phyloP scores from a whole-genome alignment of 2,329 filamentous ascomycete species.

The Raffaelea deltoideospora region DNA sequence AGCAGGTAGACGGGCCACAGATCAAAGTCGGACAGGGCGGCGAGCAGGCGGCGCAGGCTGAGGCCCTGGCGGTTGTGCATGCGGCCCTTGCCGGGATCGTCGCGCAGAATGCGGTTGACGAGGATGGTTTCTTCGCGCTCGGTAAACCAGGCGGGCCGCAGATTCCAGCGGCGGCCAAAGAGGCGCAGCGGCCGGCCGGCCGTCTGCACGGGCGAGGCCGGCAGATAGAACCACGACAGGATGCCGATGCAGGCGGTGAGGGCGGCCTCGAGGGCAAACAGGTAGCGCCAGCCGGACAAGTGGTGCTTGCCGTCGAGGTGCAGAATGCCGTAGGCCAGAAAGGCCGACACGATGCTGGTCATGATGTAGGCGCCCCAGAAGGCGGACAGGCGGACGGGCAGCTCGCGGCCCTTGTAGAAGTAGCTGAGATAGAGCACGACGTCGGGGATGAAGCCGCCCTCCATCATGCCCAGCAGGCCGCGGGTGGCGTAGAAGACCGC shows the following conservation, averaged over 20 bases:
- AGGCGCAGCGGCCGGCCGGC: constrained; percentile 16
- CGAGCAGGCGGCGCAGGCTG: constrained; percentile 19
- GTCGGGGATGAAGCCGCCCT: constrained; percentile 11
- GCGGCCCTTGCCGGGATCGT: constrained; percentile 41
- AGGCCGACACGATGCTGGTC: constrained; percentile 17
- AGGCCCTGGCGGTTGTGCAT: constrained; percentile 44
- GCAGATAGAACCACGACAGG: constrained; percentile 31
- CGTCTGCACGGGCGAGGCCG: constrained; percentile 24
- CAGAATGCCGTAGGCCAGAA: constrained; percentile 20
- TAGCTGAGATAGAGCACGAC: constrained; percentile 18
- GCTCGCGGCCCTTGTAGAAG: constrained; percentile 17
- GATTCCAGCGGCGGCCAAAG: constrained; percentile 9
- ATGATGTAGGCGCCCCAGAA: constrained; percentile 17
- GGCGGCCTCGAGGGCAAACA: constrained; percentile 37
- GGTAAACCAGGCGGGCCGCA: constrained; percentile 38
- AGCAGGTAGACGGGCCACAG: constrained; percentile 9
- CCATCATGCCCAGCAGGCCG: constrained; percentile 13
- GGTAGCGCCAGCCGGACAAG: constrained; percentile 24
- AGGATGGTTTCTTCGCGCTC: constrained; percentile 41
- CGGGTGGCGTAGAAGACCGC: constrained; percentile 14
- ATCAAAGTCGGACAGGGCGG: constrained; percentile 6
- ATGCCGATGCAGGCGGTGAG: constrained; percentile 27
- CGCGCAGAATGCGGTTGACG: constrained; percentile 39
- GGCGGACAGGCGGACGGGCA: constrained; percentile 16
- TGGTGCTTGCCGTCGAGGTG: constrained; percentile 20